Evolutionary conservation across 805 yeast species (phyloP).

Genomic region (Kazachstania bromeliacearum): DNA sequence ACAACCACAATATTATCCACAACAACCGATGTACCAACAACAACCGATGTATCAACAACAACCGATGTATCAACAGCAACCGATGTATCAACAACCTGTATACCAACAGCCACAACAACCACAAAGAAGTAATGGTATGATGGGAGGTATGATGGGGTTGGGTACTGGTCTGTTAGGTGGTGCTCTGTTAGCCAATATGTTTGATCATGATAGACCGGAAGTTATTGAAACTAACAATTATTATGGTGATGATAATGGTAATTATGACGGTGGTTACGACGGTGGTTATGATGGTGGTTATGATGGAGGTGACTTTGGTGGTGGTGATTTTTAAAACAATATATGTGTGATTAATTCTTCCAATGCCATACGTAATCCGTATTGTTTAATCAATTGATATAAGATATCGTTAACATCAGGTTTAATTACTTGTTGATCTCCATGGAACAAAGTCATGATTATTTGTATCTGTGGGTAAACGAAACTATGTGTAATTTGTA

Average conservation of each 20-base stretch:
- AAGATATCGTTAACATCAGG: conserved; percentile 9
- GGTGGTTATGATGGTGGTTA: conserved; percentile 24
- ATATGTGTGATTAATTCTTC: conserved; percentile 4
- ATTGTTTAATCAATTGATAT: conserved; percentile 14
- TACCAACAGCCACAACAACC: conserved; percentile 22
- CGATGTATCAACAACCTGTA: conserved; percentile 23
- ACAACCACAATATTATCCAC: conserved; percentile 19
- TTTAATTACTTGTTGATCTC: not conserved
- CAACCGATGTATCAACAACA: conserved; percentile 23
- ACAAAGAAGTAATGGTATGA: conserved; percentile 27
- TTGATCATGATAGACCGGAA: conserved; percentile 20
- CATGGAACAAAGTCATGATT: not conserved
- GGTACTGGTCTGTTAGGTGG: conserved; percentile 62
- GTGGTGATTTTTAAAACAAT: conserved; percentile 7
- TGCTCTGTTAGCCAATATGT: conserved; percentile 38
- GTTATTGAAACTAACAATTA: conserved; percentile 31
- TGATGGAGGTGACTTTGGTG: conserved; percentile 18
- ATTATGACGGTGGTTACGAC: conserved; percentile 25
- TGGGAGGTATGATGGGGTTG: conserved; percentile 37
- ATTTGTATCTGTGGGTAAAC: conserved; percentile 4
- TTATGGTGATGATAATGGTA: conserved; percentile 27
- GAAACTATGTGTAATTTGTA: too few species aligned
- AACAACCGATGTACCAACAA: conserved; percentile 18
- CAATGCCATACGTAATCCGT: conserved; percentile 17
- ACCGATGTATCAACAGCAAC: conserved; percentile 13